Evolutionary conservation across 805 yeast genomes (phyloP), one percentile per base, ranked within the genome.

Genomic region (Hanseniaspora meyeri): DNA sequence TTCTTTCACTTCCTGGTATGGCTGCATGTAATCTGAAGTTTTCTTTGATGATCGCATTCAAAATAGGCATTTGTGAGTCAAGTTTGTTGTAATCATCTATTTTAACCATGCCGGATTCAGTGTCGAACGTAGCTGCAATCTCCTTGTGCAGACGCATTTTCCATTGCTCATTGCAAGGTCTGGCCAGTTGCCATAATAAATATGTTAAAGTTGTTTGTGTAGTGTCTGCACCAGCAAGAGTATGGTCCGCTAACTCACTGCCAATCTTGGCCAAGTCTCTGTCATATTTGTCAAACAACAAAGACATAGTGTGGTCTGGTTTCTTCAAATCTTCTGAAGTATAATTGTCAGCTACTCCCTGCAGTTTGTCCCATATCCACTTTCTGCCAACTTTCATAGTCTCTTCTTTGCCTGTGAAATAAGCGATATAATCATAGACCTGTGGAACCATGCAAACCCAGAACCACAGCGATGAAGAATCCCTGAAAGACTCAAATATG

Each of bases 191-290:
- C 70, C 78, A 83, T 20, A 78, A 71, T 53, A 79, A 67, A 64
- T 77, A 84, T 0, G 86, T 72, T 58, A 83, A 65, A n/a, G 82
- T 80, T 7, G 80, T 74, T 0, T 85, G 87, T 0, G 86, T 82
- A 5, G 90, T 83, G 63, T 83, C 85, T 64, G 84, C 89, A 3
- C 90, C 90, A 0, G 90, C 90, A 48, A 84, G 82, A 40, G 83
- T 74, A 64, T 83, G 87, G 63, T 83, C 90, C 47, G 77, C 74
- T 31, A 73, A 64, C 60, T 78, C 82, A 37, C 77, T 69, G 43
- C 62, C 61, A 14, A 71, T 57, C 32, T 34, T 36, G 3, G 40
- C 34, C n/a, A 57, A 36, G 34, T 56, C 48, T 39, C 50, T 50
- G 11, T 56, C 43, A 46, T 56, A 56, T 14, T 8, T 50, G 24